Percentiles rank a stretch among this genome's conserved stretches.
Evolutionary conservation across 331 rosid genomes (phyloP).

Genomic region (Quercus tomentella): DNA sequence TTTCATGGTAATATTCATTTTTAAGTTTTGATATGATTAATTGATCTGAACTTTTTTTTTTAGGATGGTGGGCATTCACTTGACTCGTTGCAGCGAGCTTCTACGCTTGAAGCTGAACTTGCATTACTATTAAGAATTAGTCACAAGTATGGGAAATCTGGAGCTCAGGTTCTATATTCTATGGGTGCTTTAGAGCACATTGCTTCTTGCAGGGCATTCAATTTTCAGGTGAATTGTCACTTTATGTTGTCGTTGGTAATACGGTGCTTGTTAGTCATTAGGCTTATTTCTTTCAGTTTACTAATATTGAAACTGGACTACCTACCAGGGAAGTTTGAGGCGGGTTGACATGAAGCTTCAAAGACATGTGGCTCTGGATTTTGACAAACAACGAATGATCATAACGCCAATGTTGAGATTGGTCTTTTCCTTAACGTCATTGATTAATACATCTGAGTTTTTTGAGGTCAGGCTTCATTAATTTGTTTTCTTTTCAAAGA

Average conservation of each 20-base stretch:
- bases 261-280: background rate
- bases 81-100: constrained; percentile 79
- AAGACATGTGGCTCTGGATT: constrained; percentile 60
- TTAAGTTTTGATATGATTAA: constrained; percentile 4
- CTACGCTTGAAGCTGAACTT: constrained; percentile 85
- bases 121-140: constrained; percentile 76
- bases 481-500: background rate
- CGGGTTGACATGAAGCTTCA: constrained; percentile 52
- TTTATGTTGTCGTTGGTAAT: background rate
- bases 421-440: constrained; percentile 73
- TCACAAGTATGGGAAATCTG: constrained; percentile 88
- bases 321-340: constrained; percentile 74
- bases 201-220: constrained; percentile 69
- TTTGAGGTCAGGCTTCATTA: constrained; percentile 64
- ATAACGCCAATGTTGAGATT: constrained; percentile 73
- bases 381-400: constrained; percentile 69
- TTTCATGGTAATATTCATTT: background rate
- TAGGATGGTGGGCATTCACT: constrained; percentile 81
- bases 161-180: constrained; percentile 84
- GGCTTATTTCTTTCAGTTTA: constrained; percentile 2
- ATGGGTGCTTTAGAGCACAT: constrained; percentile 83
- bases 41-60: constrained; percentile 13
- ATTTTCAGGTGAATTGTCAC: constrained; percentile 46
- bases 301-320: constrained; percentile 14
- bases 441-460: constrained; percentile 78